These are phyloP conservation scores for Fusarium xylarioides DNA, from an alignment of 2,329 filamentous ascomycete species.

Conservation along the genomic window DNA sequence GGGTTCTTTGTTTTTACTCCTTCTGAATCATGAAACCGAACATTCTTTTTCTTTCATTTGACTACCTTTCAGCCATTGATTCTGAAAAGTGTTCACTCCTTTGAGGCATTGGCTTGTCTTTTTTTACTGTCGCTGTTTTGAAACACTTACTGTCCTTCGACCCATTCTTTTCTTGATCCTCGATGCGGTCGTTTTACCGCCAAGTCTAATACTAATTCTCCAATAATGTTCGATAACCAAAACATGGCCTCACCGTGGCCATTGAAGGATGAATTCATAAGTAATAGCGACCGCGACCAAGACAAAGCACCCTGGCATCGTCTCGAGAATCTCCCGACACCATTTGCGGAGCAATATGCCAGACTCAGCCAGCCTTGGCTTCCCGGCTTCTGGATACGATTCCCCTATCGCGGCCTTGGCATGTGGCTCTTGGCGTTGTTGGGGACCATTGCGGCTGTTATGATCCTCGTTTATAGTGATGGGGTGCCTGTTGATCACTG, in stretches of 20 bases:
- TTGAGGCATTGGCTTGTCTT: background rate
- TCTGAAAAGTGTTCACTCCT: background rate
- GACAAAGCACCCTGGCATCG: constrained; percentile 24
- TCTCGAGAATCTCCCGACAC: constrained; percentile 7
- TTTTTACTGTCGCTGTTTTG: background rate
- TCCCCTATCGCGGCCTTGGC: constrained; percentile 26
- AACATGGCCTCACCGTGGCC: constrained; percentile 10
- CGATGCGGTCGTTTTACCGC: background rate
- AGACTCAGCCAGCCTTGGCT: constrained; percentile 34
- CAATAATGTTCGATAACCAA: background rate
- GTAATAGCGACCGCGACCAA: background rate
- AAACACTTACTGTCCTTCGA: background rate
- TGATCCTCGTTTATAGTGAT: constrained; percentile 30
- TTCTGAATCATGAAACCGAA: background rate
- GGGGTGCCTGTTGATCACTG: constrained; percentile 29
- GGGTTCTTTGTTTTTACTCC: background rate
- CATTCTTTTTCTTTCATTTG: constrained; percentile 1
- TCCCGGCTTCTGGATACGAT: constrained; percentile 31
- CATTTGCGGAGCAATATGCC: background rate
- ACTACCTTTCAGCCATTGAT: background rate
- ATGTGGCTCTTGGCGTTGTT: constrained; percentile 26
- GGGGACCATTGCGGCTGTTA: constrained; percentile 18
- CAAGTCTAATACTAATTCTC: background rate
- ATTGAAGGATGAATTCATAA: constrained; percentile 15
- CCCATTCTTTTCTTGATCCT: background rate